phyloP scores from a whole-genome alignment of 179 eudicot species.

The Patellifolia procumbens region DNA sequence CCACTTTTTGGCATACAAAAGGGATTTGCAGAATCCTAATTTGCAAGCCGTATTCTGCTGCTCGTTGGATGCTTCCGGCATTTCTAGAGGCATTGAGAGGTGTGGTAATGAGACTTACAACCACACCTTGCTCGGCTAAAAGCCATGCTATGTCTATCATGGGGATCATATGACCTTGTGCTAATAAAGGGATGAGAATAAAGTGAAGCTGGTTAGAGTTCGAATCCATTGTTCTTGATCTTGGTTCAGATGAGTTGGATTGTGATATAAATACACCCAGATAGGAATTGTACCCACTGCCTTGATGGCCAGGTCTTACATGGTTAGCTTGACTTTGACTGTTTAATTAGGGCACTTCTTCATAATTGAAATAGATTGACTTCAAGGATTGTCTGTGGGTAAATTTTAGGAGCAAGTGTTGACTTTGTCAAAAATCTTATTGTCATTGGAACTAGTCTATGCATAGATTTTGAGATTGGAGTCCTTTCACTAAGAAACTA shows the following conservation, averaged over 20 bases:
- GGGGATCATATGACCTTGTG: conserved; percentile 51
- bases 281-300: conserved; percentile 7
- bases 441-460: background rate
- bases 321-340: conserved; percentile 24
- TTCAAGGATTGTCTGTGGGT: background rate
- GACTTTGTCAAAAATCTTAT: background rate
- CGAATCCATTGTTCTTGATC: conserved; percentile 17
- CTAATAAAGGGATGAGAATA: conserved; percentile 38
- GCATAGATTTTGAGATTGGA: background rate
- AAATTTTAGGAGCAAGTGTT: background rate
- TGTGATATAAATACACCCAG: background rate
- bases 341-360: background rate
- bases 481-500: background rate
- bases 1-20: conserved; percentile 41
- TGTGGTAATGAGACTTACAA: conserved; percentile 44
- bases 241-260: background rate
- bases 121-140: conserved; percentile 28
- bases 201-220: conserved; percentile 37
- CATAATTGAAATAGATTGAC: background rate
- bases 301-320: conserved; percentile 18
- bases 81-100: conserved; percentile 42
- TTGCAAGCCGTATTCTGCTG: conserved; percentile 34
- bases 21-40: conserved; percentile 35
- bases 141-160: conserved; percentile 47
- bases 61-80: conserved; percentile 27